Percentiles rank a stretch among this genome's conserved stretches.
phyloP scores from a whole-genome alignment of 257 asterid genomes.

The Solanum phureja region DNA sequence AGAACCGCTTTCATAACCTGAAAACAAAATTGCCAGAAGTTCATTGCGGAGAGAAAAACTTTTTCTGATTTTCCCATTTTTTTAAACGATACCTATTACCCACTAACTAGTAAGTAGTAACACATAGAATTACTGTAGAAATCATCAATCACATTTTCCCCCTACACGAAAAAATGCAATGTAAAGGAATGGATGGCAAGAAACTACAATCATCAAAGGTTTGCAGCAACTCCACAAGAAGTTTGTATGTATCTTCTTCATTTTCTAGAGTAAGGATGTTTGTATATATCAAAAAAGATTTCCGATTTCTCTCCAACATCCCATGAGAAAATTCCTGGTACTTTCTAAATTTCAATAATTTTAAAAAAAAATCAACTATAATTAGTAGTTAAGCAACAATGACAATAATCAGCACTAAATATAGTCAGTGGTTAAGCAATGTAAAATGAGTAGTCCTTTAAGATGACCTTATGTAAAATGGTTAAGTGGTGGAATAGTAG shows the following conservation, averaged over 20 bases:
- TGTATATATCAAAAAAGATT: neutral
- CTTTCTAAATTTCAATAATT: neutral
- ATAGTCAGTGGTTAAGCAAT: neutral
- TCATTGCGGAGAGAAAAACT: neutral
- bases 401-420: neutral
- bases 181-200: neutral
- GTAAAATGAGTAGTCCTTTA: neutral
- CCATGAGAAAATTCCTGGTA: neutral
- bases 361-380: neutral
- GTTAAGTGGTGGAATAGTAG: neutral
- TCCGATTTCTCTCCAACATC: neutral
- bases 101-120: neutral
- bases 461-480: neutral
- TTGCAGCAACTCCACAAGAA: neutral
- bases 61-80: neutral
- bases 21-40: slow-evolving; percentile 17
- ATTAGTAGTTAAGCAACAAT: neutral
- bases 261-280: neutral
- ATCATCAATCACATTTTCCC: neutral
- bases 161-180: neutral
- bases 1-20: slow-evolving; percentile 61
- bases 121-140: neutral
- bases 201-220: neutral
- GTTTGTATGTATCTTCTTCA: neutral
- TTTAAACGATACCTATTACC: neutral